Evolutionary conservation across 2,329 filamentous ascomycete species (phyloP).

Genomic region (Diaporthe sp.): DNA sequence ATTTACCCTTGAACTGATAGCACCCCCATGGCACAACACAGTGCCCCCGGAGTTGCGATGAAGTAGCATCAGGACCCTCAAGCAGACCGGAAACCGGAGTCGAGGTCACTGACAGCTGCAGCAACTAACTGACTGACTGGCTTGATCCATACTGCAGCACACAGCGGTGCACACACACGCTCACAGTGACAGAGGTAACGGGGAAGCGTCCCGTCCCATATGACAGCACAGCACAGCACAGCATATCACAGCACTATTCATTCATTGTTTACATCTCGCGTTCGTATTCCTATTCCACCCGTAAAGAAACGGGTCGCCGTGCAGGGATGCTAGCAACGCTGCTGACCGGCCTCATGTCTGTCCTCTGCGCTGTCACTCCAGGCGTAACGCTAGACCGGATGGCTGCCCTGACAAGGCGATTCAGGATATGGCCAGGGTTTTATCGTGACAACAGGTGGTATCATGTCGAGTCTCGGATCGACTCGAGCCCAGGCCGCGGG

Average conservation of each 20-base stretch:
- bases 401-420: slow-evolving; percentile 17
- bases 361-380: background rate
- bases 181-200: background rate
- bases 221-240: background rate
- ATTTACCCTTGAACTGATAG: accelerated
- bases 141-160: background rate
- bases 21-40: background rate
- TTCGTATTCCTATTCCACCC: slow-evolving; percentile 11
- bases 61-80: slow-evolving; percentile 4
- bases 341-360: background rate
- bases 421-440: slow-evolving; percentile 2
- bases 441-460: slow-evolving; percentile 11
- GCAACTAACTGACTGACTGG: background rate
- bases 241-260: background rate
- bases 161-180: background rate
- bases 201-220: background rate
- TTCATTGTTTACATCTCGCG: background rate
- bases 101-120: background rate
- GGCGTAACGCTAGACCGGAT: background rate
- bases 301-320: background rate
- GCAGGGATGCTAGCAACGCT: background rate
- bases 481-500: slow-evolving; percentile 16
- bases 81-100: slow-evolving; percentile 29
- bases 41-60: background rate
- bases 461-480: slow-evolving; percentile 27